Base-by-base conservation (phyloP, 1,284 basidiomycete species). In the Sporisorium graminicola region DNA sequence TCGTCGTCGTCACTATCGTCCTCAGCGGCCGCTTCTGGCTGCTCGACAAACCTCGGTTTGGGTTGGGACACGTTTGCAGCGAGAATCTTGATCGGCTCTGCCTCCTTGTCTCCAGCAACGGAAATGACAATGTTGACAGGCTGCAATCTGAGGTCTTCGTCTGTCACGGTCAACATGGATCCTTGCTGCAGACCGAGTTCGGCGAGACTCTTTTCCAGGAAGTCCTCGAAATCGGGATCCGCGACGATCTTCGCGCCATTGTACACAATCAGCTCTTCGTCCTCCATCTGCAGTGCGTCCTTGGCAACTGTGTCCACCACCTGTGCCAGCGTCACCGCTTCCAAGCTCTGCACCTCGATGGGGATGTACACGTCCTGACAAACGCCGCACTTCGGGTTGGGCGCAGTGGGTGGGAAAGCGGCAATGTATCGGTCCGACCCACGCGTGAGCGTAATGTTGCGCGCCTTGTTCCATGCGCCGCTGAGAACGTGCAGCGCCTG, bases 201-300 rank as follows among this genome's bases (percentile, higher is more conserved):
- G 69, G 90, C 90, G 70, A 96, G 84, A 31, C 91, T 92, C 74
- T 91, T 88, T 2, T 89, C 90, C 62, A 90, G 81, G 78, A 95
- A 95, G 76, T 96, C 94, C 55, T 93, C 91, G 88, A 93, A 95
- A 80, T 97, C 95, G 6, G 92, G 92, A 81, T 97, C 95, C 76
- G 90, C 91, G 59, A 95, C 86, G 47, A 96, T 87, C 52, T 93
- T 89, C 74, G 91, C 91, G 50, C 92, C 94, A 85, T 98, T 94
- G 79, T 92, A 94, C 31, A 82, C 66, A 1, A 73, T 78, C 31
- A 80, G 47, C 13, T 86, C 71, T 71, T 86, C 43, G 78, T 86
- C 55, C 77, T 87, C 27, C 85, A 86, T 47, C 83, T 86, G 81
- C 53, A 85, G 78, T 16, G 87, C 89, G 6, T 89, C 89, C n/a